phyloP scores from a whole-genome alignment of 768 basidiomycete genomes.

The Dentipellis sp. region DNA sequence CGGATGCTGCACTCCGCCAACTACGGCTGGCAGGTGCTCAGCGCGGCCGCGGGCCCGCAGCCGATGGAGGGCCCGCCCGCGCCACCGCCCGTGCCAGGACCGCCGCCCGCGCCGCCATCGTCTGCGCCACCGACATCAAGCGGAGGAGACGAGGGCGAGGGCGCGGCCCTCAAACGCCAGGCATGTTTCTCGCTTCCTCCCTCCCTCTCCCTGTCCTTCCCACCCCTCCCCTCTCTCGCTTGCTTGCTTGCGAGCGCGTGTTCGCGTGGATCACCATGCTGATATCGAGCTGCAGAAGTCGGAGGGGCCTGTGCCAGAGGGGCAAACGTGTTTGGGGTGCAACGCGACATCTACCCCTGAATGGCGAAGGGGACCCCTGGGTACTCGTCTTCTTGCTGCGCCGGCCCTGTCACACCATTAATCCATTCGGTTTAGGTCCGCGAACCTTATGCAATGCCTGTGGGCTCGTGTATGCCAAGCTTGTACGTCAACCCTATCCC shows the following conservation, averaged over 20 bases:
- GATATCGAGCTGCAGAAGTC: constrained; percentile 20
- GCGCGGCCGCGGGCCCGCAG: constrained; percentile 22
- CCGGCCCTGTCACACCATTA: constrained; percentile 1
- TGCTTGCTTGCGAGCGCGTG: neutral
- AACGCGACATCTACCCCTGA: constrained; percentile 80
- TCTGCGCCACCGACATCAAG: constrained; percentile 13
- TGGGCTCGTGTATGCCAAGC: constrained; percentile 80
- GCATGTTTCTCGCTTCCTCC: constrained; percentile 10
- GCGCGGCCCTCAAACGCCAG: constrained; percentile 18
- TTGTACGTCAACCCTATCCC: constrained; percentile 33
- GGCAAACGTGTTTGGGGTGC: constrained; percentile 75
- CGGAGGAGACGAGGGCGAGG: constrained; percentile 17
- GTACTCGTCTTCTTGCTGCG: constrained; percentile 32
- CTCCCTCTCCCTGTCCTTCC: constrained; percentile 3
- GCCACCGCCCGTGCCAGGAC: constrained; percentile 4
- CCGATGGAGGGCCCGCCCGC: constrained; percentile 9
- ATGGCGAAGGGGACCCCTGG: constrained; percentile 78
- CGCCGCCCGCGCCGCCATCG: constrained; percentile 9
- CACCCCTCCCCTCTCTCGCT: constrained; percentile 4
- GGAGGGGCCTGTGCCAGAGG: constrained; percentile 41
- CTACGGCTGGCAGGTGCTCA: constrained; percentile 34
- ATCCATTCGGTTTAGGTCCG: constrained; percentile 39
- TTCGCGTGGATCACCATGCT: no score
- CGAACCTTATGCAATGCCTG: constrained; percentile 82
- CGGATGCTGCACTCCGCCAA: constrained; percentile 36